These are phyloP conservation scores for Penicillium occitanis DNA, from an alignment of 2,329 filamentous ascomycete genomes.

Conservation along the genomic window DNA sequence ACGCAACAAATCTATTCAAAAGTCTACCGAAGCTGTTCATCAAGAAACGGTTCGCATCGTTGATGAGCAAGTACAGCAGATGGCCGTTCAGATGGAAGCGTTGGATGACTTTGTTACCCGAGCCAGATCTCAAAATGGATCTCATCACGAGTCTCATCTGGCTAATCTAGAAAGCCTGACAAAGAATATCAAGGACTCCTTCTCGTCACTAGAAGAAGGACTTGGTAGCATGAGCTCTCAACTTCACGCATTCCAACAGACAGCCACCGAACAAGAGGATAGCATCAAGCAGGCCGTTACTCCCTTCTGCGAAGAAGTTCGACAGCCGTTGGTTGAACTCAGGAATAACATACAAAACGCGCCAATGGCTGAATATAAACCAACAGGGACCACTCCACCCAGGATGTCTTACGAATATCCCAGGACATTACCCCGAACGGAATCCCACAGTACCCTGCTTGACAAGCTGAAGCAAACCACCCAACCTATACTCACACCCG, in stretches of 20 bases:
- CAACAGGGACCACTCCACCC: constrained; percentile 83
- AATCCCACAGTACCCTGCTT: constrained; percentile 58
- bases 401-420: constrained; percentile 81
- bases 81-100: constrained; percentile 83
- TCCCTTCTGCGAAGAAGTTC: constrained; percentile 59
- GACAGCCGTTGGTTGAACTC: constrained; percentile 69
- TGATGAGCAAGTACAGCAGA: constrained; percentile 81
- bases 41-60: constrained; percentile 87
- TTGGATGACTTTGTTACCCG: constrained; percentile 87
- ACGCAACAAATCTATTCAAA: constrained; percentile 79
- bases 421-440: constrained; percentile 73
- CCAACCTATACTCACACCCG: constrained; percentile 34
- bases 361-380: constrained; percentile 72
- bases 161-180: constrained; percentile 67
- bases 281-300: constrained; percentile 62
- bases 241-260: constrained; percentile 66
- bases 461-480: constrained; percentile 49
- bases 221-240: constrained; percentile 68
- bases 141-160: constrained; percentile 69
- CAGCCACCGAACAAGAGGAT: constrained; percentile 62
- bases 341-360: constrained; percentile 66
- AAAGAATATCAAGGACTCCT: constrained; percentile 69
- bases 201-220: constrained; percentile 67
- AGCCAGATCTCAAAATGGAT: constrained; percentile 75
- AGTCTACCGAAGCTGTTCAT: constrained; percentile 81